Percentiles rank a stretch among this genome's conserved stretches.
These are phyloP conservation scores for Penicillium sp. DNA, from an alignment of 2,329 filamentous ascomycete species.

Conservation along the genomic window DNA sequence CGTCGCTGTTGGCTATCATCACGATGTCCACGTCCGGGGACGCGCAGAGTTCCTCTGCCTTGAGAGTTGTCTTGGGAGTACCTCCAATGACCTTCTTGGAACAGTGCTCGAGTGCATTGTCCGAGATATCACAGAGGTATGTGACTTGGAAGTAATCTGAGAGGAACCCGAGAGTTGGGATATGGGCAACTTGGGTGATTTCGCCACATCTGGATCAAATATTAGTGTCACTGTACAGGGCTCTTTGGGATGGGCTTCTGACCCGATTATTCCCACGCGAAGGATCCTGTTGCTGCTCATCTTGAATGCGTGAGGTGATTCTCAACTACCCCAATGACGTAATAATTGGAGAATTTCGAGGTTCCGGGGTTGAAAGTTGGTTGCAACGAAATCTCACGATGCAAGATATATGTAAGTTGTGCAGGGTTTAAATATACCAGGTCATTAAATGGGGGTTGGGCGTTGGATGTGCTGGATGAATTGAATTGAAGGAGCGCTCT, in stretches of 20 bases:
- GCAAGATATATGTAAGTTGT: neutral
- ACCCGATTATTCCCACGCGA: slow-evolving; percentile 9
- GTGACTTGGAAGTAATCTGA: slow-evolving; percentile 47
- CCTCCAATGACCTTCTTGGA: slow-evolving; percentile 25
- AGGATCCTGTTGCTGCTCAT: slow-evolving; percentile 6
- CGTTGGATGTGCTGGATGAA: neutral
- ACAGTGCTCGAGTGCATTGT: slow-evolving; percentile 42
- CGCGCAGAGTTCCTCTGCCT: slow-evolving; percentile 45
- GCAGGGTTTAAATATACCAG: neutral
- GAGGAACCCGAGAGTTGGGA: slow-evolving; percentile 48
- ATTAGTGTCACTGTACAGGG: neutral
- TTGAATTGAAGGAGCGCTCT: neutral
- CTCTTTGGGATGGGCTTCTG: neutral
- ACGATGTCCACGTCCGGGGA: slow-evolving; percentile 51
- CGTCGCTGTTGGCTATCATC: slow-evolving; percentile 51
- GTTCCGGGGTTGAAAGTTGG: neutral
- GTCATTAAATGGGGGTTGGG: neutral
- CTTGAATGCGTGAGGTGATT: neutral
- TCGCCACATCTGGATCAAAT: slow-evolving; percentile 44
- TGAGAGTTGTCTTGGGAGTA: slow-evolving; percentile 31
- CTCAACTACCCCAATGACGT: neutral
- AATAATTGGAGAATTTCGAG: neutral
- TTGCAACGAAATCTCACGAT: neutral
- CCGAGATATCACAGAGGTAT: slow-evolving; percentile 54
- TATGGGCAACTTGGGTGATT: slow-evolving; percentile 51